Percentiles rank a stretch among this genome's conserved stretches.
Conservation (phyloP, 805 yeast species). For the Kurtzmaniella cleridarum region DNA sequence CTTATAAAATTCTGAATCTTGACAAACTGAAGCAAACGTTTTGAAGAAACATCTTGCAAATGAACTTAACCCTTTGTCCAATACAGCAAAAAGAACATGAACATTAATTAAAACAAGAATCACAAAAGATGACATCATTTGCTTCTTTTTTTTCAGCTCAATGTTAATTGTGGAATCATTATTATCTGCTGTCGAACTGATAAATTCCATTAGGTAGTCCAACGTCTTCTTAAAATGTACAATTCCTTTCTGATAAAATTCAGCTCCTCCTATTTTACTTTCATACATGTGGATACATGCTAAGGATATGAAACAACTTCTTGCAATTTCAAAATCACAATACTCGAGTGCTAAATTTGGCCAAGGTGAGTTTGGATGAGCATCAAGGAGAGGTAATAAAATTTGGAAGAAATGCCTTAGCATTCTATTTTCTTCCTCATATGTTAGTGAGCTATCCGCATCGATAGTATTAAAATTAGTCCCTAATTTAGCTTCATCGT, state of each 20-base stretch:
- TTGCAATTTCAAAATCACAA: conserved; percentile 53
- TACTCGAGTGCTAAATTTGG: conserved; percentile 53
- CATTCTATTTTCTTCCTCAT: conserved; percentile 50
- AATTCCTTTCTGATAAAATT: conserved; percentile 48
- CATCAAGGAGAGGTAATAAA: conserved; percentile 48
- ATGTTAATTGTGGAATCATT: conserved; percentile 6
- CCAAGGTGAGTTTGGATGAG: conserved; percentile 59
- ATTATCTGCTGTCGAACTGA: conserved; percentile 12
- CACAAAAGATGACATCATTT: conserved; percentile 27
- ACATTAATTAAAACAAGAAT: conserved; percentile 49
- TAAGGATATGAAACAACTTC: conserved; percentile 52
- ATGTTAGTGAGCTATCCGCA: conserved; percentile 17
- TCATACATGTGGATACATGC: conserved; percentile 57
- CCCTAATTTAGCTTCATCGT: too few relatives aligned
- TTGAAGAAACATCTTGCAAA: conserved; percentile 44
- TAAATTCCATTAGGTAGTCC: conserved; percentile 46
- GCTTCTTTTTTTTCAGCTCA: conserved; percentile 8
- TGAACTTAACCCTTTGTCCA: conserved; percentile 52
- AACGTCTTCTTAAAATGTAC: conserved; percentile 51
- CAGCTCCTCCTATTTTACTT: conserved; percentile 43
- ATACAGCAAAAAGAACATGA: conserved; percentile 47
- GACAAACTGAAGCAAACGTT: conserved; percentile 45
- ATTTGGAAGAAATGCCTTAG: conserved; percentile 52
- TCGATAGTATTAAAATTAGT: not conserved
- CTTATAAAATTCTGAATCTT: conserved; percentile 36